Base-by-base conservation (phyloP, 192 early-diverging fungal species). In the Podila clonocystis region DNA sequence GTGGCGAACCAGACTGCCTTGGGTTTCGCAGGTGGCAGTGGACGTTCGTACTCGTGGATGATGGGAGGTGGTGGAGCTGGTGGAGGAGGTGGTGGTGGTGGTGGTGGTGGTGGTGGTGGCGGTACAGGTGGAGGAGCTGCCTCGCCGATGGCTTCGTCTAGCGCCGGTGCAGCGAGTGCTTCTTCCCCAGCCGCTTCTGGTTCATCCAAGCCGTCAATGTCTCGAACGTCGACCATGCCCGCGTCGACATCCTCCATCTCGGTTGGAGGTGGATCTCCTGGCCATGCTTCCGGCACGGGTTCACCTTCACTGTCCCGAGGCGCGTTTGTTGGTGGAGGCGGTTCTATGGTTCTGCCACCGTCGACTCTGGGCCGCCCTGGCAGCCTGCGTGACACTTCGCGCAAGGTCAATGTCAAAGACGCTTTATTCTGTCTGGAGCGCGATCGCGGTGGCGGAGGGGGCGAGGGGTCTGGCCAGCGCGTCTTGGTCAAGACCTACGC, bases 381-480 rank as follows among this genome's bases (percentile, higher is more conserved):
- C 28, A 58, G 65, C 31, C 36, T 70, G 22, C 50, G 63, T n/a
- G 82, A 68, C 50, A 48, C 45, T 7, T 34, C 57, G 15, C 55
- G 69, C 12, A 82, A 85, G n/a, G 87, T 95, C 12, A 93, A 91
- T 17, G 89, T 93, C 28, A 84, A 85, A 55, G 93, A 95, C 82
- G 92, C 91, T 5, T 79, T 95, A 13, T 93, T 93, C 70, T 91
- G 89, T 29, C 84, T 95, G 26, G 92, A 94, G 75, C 89, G 90
- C 7, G 92, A 95, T 73, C 74, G 75, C 65, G 85, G 82, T 30
- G 83, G 74, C 17, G 89, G 87, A 9, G 79, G 82, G 60, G 73
- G 75, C 5, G 58, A 49, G 26, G 76, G 76, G 19, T 82, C 73
- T 38, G 82, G 79, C 7, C 83, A 87, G 59, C 64, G 82, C 17